phyloP scores from a whole-genome alignment of 1,284 basidiomycete genomes.

The Trametes sp. region DNA sequence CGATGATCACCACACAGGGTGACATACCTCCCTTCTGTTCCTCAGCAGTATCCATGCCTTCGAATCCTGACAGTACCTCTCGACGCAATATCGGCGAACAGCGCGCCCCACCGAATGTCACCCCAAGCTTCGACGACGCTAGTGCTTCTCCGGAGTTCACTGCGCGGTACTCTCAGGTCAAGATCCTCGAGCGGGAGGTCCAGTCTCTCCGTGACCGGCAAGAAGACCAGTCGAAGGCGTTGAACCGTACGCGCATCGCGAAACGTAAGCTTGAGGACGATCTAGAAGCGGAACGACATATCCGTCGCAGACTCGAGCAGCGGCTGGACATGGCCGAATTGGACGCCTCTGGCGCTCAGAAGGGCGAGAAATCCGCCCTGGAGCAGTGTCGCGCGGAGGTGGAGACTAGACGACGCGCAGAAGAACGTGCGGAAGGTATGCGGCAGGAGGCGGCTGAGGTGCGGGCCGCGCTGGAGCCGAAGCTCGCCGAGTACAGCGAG shows the following conservation, averaged over 20 bases:
- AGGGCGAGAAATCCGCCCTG: slow-evolving; percentile 48
- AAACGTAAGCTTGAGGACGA: slow-evolving; percentile 60
- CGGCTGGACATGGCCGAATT: slow-evolving; percentile 46
- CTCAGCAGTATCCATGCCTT: not conserved
- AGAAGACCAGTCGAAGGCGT: slow-evolving; percentile 36
- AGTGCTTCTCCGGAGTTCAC: not conserved
- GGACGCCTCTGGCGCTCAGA: slow-evolving; percentile 44
- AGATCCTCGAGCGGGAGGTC: slow-evolving; percentile 50
- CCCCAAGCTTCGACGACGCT: not conserved
- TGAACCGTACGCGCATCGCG: slow-evolving; percentile 45
- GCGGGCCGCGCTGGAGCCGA: slow-evolving; percentile 20
- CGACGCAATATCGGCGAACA: not conserved
- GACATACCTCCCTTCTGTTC: not conserved
- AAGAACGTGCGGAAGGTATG: slow-evolving; percentile 41
- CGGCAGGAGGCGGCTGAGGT: slow-evolving; percentile 20
- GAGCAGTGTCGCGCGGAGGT: slow-evolving; percentile 51
- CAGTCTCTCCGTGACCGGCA: slow-evolving; percentile 50
- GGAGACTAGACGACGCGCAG: slow-evolving; percentile 49
- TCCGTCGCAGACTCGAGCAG: slow-evolving; percentile 52
- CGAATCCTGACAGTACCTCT: not conserved
- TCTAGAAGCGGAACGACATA: slow-evolving; percentile 47
- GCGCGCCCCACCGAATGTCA: not conserved
- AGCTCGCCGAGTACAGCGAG: slow-evolving; percentile 21
- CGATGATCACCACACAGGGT: not conserved
- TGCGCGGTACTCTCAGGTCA: slow-evolving; percentile 22